A percentile compares a stretch with the other conserved stretches of the same genome.
These are phyloP conservation scores for Tetrapisispora arboricola DNA, from an alignment of 805 yeast genomes.

Conservation along the genomic window DNA sequence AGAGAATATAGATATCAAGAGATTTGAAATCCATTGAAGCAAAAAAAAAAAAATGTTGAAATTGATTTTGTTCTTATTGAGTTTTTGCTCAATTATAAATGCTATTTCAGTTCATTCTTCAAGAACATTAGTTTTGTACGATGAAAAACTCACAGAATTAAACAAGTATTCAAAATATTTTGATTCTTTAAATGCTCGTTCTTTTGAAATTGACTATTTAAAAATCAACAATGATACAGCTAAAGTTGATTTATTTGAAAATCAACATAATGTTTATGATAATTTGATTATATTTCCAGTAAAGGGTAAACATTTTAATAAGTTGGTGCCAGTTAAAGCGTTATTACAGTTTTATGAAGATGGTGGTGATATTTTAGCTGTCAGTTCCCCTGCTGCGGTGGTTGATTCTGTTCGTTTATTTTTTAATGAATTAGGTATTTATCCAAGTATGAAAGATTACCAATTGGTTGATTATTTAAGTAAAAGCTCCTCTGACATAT, in stretches of 20 bases:
- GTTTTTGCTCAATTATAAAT: conserved; percentile 1
- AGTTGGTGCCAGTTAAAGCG: conserved; percentile 34
- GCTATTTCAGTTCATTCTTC: conserved; percentile 18
- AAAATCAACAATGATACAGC: conserved; percentile 19
- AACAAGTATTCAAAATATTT: conserved; percentile 23
- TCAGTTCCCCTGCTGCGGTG: conserved; percentile 41
- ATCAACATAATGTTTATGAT: conserved; percentile 39
- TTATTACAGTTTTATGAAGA: conserved; percentile 48
- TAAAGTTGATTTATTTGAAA: conserved; percentile 20
- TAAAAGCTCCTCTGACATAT: conserved; percentile 6
- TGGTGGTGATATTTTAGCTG: conserved; percentile 68
- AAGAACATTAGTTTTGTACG: conserved; percentile 28
- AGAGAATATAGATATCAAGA: too few species aligned
- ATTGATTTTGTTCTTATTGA: neutral
- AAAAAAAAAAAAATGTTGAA: neutral
- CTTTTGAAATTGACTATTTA: conserved; percentile 25
- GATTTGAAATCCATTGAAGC: too few species aligned
- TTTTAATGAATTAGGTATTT: conserved; percentile 72
- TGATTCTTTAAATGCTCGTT: conserved; percentile 25
- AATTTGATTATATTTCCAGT: conserved; percentile 53
- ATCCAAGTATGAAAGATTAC: conserved; percentile 69
- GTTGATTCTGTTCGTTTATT: conserved; percentile 58
- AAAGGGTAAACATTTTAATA: conserved; percentile 36
- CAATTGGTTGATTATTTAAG: conserved; percentile 56
- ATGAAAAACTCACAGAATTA: conserved; percentile 21